Evolutionary conservation across 495 filamentous ascomycete species (phyloP).

Genomic region (Neurospora hispaniola): DNA sequence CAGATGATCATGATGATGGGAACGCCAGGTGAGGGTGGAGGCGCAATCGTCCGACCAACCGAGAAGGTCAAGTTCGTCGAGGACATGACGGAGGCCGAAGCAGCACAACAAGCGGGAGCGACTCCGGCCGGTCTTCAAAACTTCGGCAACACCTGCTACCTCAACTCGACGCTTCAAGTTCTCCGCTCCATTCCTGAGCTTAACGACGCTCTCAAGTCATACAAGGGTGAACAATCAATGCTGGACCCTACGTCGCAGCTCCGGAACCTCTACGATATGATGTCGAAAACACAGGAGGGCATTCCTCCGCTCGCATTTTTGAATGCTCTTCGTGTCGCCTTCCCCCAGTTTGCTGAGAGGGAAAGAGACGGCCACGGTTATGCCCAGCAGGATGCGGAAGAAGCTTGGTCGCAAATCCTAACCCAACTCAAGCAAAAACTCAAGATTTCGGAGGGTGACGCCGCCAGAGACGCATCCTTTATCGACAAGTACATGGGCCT

Average conservation of each 20-base stretch:
- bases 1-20: conserved; percentile 97
- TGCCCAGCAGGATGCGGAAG: conserved; percentile 95
- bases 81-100: conserved; percentile 95
- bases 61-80: conserved; percentile 83
- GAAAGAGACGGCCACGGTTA: conserved; percentile 71
- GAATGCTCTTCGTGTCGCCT: conserved; percentile 64
- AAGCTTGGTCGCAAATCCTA: conserved; percentile 95
- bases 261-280: conserved; percentile 81
- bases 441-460: conserved; percentile 47
- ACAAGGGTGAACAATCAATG: conserved; percentile 39
- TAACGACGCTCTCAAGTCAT: conserved; percentile 64
- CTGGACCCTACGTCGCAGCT: conserved; percentile 72
- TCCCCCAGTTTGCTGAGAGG: conserved; percentile 90
- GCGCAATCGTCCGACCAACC: conserved; percentile 58
- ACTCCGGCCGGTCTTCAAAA: conserved; percentile 85
- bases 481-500: conserved; percentile 87
- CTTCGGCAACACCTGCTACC: conserved; percentile 93
- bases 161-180: conserved; percentile 91
- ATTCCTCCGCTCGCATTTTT: conserved; percentile 82
- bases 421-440: conserved; percentile 75
- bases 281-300: conserved; percentile 84
- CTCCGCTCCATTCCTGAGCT: conserved; percentile 85
- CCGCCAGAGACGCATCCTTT: conserved; percentile 51
- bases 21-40: conserved; percentile 58
- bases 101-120: conserved; percentile 70